phyloP scores from a whole-genome alignment of 345 rosid species.

The Sisymbrium irio region DNA sequence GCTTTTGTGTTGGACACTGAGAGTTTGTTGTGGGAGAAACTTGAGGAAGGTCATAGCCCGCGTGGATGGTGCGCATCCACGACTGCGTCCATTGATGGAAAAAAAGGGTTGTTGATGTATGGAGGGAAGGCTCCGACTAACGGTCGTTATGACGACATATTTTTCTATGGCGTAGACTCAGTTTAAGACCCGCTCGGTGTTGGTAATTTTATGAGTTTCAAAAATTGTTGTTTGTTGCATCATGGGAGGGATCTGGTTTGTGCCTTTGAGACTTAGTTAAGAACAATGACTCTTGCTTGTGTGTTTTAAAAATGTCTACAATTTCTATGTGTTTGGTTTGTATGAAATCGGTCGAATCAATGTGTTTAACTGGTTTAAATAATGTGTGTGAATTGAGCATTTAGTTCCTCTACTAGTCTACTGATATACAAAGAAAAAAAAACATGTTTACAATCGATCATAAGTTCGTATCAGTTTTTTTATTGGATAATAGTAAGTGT shows the following conservation, averaged over 20 bases:
- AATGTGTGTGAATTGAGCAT: background rate
- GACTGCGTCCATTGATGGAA: background rate
- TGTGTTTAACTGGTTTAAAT: background rate
- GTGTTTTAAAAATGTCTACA: background rate
- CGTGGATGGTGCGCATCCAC: conserved; percentile 3
- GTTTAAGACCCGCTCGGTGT: background rate
- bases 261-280: background rate
- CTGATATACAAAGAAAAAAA: too few relatives aligned
- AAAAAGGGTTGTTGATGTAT: background rate
- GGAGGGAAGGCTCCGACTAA: conserved; percentile 1
- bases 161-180: background rate
- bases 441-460: too few relatives aligned
- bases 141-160: conserved; percentile 1
- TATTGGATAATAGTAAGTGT: too few relatives aligned
- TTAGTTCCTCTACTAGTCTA: background rate
- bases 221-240: background rate
- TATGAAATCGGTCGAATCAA: background rate
- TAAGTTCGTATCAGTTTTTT: background rate
- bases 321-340: background rate
- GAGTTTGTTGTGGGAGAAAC: background rate
- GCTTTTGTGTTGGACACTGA: background rate
- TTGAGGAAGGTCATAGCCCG: background rate
- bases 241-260: too few relatives aligned
- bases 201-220: background rate
- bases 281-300: background rate